Percentiles rank a stretch among this genome's conserved stretches.
Evolutionary conservation across 768 basidiomycete species (phyloP).

Genomic region (Sporobolomyces pararoseus): DNA sequence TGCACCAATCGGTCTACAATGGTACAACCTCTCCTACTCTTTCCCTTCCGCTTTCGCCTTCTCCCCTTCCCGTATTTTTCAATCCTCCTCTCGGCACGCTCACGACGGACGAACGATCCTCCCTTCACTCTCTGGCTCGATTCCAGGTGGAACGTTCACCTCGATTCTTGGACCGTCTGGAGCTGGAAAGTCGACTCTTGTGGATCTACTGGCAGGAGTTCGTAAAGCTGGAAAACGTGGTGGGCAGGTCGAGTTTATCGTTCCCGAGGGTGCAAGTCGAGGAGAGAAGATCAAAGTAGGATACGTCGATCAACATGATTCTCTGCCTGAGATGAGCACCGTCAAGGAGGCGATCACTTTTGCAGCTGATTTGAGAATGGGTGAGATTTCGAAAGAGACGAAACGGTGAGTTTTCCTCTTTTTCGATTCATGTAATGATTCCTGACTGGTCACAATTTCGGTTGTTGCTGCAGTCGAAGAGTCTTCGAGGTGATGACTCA

Average conservation of each 20-base stretch:
- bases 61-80: background rate
- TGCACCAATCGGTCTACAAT: constrained; percentile 4
- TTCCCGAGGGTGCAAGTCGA: background rate
- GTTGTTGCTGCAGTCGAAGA: constrained; percentile 34
- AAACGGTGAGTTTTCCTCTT: constrained; percentile 39
- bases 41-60: background rate
- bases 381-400: constrained; percentile 50
- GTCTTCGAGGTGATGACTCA: constrained; percentile 67
- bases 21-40: constrained; percentile 22
- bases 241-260: constrained; percentile 59
- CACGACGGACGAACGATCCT: constrained; percentile 63
- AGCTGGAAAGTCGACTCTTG: constrained; percentile 59
- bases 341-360: constrained; percentile 78
- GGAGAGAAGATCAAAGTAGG: constrained; percentile 59
- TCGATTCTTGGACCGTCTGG: constrained; percentile 90
- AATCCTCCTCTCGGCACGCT: background rate
- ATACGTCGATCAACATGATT: constrained; percentile 63
- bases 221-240: constrained; percentile 66
- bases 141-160: constrained; percentile 79
- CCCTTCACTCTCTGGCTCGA: constrained; percentile 64
- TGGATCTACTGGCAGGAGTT: constrained; percentile 84
- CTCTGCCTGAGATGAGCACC: constrained; percentile 47
- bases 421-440: background rate
- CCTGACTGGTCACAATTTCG: background rate
- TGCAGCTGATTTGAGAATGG: constrained; percentile 76